Evolutionary conservation across 257 asterid genomes (phyloP).

Genomic region (Fraxinus pennsylvanica): DNA sequence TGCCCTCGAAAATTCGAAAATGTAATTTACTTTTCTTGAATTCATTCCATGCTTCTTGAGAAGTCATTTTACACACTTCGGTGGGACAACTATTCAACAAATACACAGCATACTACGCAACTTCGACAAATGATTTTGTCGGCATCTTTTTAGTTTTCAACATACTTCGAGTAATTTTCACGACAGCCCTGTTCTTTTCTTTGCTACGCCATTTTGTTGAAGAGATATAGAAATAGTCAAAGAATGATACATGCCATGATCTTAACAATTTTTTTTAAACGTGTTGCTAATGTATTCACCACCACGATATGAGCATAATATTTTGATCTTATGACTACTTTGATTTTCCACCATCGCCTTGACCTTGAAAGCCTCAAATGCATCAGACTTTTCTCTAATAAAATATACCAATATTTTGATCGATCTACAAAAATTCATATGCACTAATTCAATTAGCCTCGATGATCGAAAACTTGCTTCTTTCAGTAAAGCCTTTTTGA

Average conservation of each 20-base stretch:
- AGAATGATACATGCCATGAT: background rate
- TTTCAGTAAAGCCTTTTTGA: background rate
- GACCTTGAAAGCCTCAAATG: background rate
- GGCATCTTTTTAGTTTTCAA: background rate
- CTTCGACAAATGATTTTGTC: background rate
- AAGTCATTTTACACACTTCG: background rate
- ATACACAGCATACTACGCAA: background rate
- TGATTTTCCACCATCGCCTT: background rate
- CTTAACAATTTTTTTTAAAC: background rate
- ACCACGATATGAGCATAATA: background rate
- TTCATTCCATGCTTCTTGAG: constrained; percentile 10
- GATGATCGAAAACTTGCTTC: background rate
- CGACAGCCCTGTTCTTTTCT: background rate
- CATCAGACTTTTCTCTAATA: background rate
- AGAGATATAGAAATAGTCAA: background rate
- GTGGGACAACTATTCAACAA: background rate
- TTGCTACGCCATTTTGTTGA: background rate
- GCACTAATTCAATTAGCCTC: background rate
- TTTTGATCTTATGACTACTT: background rate
- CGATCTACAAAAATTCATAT: background rate
- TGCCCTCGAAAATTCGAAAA: background rate
- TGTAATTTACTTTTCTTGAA: background rate
- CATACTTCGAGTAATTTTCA: background rate
- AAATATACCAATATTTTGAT: background rate
- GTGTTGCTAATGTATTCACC: background rate